Evolutionary conservation across 331 rosid genomes (phyloP).

Genomic region (Acacia pycnantha): DNA sequence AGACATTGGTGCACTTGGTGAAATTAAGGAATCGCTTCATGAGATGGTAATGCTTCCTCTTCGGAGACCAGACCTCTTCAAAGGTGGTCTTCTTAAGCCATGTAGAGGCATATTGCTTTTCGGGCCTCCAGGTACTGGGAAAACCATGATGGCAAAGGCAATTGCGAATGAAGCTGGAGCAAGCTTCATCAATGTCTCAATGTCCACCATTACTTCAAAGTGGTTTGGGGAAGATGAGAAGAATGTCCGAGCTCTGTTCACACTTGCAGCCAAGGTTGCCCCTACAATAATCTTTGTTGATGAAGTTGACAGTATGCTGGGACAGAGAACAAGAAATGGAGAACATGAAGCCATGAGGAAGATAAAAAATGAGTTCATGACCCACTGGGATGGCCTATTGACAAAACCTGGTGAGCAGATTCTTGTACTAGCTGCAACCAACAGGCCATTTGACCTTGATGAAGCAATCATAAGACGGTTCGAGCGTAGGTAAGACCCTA

Average conservation of each 20-base stretch:
- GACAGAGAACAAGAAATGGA: conserved; percentile 93
- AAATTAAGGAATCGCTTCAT: conserved; percentile 89
- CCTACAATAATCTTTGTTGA: conserved; percentile 94
- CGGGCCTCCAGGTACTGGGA: conserved; percentile 98
- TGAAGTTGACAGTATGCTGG: conserved; percentile 99
- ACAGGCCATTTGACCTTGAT: conserved; percentile 98
- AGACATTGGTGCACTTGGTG: conserved; percentile 90
- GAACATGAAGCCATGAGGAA: conserved; percentile 99
- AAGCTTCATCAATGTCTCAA: conserved; percentile 92
- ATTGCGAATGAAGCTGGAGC: conserved; percentile 97
- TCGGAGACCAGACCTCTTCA: conserved; percentile 95
- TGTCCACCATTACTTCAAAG: conserved; percentile 98
- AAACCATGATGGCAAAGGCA: conserved; percentile 97
- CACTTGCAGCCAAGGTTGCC: conserved; percentile 92
- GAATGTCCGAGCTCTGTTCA: conserved; percentile 91
- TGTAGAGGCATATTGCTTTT: conserved; percentile 94
- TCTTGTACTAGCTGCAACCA: conserved; percentile 98
- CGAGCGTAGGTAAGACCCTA: conserved; percentile 72
- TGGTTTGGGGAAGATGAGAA: conserved; percentile 99
- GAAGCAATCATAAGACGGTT: conserved; percentile 97
- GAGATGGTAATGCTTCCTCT: conserved; percentile 98
- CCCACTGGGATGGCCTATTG: conserved; percentile 96
- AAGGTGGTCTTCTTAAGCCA: conserved; percentile 94
- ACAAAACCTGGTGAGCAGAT: conserved; percentile 74
- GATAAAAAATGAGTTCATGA: conserved; percentile 95